Conservation (phyloP, 2,329 filamentous ascomycete genomes). For the Trichoderma hamatum region DNA sequence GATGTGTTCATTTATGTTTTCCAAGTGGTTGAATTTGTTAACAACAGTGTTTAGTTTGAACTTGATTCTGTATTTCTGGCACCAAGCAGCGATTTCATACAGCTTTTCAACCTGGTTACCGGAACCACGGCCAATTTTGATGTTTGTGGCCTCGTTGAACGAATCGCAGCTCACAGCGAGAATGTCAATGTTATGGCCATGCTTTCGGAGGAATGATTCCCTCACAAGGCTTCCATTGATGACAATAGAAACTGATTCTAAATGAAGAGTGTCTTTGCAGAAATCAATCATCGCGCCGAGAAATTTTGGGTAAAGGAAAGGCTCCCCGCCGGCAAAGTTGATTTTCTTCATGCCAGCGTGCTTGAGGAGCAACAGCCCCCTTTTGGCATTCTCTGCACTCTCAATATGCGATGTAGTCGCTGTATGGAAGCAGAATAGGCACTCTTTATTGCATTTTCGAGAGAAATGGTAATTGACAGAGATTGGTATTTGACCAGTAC, state of each 20-base stretch:
- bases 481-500: neutral
- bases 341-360: conserved; percentile 10
- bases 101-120: neutral
- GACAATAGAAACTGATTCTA: neutral
- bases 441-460: neutral
- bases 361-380: neutral
- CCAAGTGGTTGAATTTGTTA: neutral
- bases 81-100: neutral
- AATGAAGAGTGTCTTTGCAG: neutral
- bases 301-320: neutral
- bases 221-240: neutral
- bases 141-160: neutral
- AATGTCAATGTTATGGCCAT: neutral
- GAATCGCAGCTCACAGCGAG: neutral
- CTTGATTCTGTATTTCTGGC: neutral
- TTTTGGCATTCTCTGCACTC: neutral
- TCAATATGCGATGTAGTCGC: neutral
- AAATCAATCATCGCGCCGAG: neutral
- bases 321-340: conserved; percentile 9
- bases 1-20: neutral
- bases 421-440: conserved; percentile 1
- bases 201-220: neutral
- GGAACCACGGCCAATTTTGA: neutral
- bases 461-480: conserved; percentile 8
- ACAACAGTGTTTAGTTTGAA: conserved; percentile 11